Base-by-base conservation (phyloP, 2,329 filamentous ascomycete species). In the Raffaelea ambrosiae region DNA sequence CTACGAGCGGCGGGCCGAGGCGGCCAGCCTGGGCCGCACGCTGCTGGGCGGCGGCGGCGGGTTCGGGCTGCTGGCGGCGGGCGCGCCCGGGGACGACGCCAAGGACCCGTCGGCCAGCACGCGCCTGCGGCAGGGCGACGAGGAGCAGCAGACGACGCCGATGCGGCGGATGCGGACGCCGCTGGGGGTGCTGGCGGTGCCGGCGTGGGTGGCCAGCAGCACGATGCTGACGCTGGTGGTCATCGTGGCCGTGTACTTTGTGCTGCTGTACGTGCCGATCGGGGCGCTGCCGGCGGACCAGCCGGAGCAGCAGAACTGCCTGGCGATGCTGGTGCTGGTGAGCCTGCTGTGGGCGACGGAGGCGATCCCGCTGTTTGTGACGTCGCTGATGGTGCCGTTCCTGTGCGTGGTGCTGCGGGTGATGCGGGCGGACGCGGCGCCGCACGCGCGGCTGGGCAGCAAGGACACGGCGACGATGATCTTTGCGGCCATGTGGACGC, bases 401-500 rank as follows among this genome's bases (percentile, higher is more conserved):
- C 75, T 98, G 13, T 90, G 87, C 40, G 90, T 98, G 16, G 71
- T 95, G 19, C 74, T 98, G 41, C 79, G 81, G 40, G 89, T 98
- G 20, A 87, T 95, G 52, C 82, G 88, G 29, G 79, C 83, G 29
- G 87, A 94, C 46, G 77, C 81, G 5, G 61, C 64, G 56, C 83
- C 84, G 1, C 74, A 88, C 51, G 67, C 71, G 40, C 80, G 91
- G 20, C 74, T 98, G 7, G 76, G 77, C n/a, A 79, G 89, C 3
- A 90, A 90, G 62, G 76, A 81, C 40, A 90, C 93, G 0, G 88
- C 91, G 0, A 73, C 78, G 23, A 91, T 86, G 59, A 85, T 96
- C 49, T 97, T 98, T 59, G 76, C 88, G 4, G 84, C 93, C 22
- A 98, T 98, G 93, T 98, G 93, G 93, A 96, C 91, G 3, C 91